Evolutionary conservation across 345 rosid species (phyloP).

Genomic region (Brassica carinata): DNA sequence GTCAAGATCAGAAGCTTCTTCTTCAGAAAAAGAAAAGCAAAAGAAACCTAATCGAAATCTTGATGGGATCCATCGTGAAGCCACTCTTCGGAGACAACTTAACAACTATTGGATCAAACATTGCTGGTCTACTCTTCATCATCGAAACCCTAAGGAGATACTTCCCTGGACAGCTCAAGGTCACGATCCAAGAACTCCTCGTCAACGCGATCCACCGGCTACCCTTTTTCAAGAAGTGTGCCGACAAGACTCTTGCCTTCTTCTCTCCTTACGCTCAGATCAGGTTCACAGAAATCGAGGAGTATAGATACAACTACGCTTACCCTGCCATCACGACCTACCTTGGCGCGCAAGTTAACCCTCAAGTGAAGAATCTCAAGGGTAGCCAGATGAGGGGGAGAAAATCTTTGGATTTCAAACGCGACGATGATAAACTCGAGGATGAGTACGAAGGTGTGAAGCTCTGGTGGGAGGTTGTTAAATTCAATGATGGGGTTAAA

Average conservation of each 20-base stretch:
- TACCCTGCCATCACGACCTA: slow-evolving; percentile 53
- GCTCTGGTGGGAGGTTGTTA: slow-evolving; percentile 26
- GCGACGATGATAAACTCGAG: slow-evolving; percentile 10
- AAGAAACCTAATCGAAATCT: neutral
- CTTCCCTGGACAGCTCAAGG: slow-evolving; percentile 10
- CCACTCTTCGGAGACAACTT: slow-evolving; percentile 13
- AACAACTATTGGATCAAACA: slow-evolving; percentile 17
- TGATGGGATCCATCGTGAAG: slow-evolving; percentile 24
- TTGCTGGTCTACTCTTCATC: slow-evolving; percentile 48
- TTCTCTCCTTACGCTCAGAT: slow-evolving; percentile 54
- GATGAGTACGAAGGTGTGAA: slow-evolving; percentile 31
- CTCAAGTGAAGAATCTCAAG: slow-evolving; percentile 27
- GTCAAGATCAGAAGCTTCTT: neutral
- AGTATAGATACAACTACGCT: slow-evolving; percentile 48
- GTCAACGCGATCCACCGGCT: slow-evolving; percentile 20
- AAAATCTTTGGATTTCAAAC: slow-evolving; percentile 16
- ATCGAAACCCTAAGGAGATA: slow-evolving; percentile 46
- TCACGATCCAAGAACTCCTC: slow-evolving; percentile 17
- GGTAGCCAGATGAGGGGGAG: slow-evolving; percentile 15
- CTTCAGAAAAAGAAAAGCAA: neutral
- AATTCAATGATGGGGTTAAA: neutral
- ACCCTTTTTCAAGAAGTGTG: slow-evolving; percentile 37
- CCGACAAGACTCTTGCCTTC: slow-evolving; percentile 35
- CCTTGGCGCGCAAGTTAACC: slow-evolving; percentile 42
- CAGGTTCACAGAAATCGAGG: slow-evolving; percentile 51